Evolutionary conservation across 306 rosid genomes (phyloP), one percentile per base, ranked within the genome.

Genomic region (Spatholobus suberectus): DNA sequence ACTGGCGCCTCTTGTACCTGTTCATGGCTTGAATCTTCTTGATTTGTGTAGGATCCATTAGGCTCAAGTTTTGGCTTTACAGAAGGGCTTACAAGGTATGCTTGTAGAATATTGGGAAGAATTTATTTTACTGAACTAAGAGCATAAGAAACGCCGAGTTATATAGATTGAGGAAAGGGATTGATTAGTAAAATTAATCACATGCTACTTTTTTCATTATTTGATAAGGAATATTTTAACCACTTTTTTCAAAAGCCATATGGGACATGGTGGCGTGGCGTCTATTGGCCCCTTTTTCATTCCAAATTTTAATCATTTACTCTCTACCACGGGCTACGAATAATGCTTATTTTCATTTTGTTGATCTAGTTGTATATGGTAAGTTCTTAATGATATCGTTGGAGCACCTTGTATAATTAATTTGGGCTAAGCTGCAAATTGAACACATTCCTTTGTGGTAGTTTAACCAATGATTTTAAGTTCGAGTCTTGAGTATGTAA

Each of bases 21-120:
- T 82, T 87, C 88, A 84, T 82, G 78, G 83, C 82, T 29, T 85
- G 83, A 61, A 87, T 87, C 82, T 87, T 87, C 85, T 85, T 87
- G 75, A 87, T 70, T 57, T 82, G 85, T 9, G 81, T 72, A 18
- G 81, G 82, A 82, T 84, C 87, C 92, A 89, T 89, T 70, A 47
- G 54, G 47, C 63, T 57, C 55, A 41, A 79, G 24, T 38, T 20
- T 67, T 8, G 73, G 43, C n/a, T n/a, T n/a, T n/a, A n/a, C n/a
- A n/a, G n/a, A n/a, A n/a, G n/a, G 32, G 81, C 52, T 41, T 44
- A 2, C 0, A 18, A 58, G 82, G 58, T 27, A 49, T 73, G 54
- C 3, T 85, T 44, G 32, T 18, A 62, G 78, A 40, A 61, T 69
- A 67, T 63, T 18, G 40, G 41, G 55, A 21, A 69, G 55, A 79